A percentile compares a stretch with the other conserved stretches of the same genome.
phyloP scores from a whole-genome alignment of 352 stramenopile species.

The Hyaloperonospora brassicae region DNA sequence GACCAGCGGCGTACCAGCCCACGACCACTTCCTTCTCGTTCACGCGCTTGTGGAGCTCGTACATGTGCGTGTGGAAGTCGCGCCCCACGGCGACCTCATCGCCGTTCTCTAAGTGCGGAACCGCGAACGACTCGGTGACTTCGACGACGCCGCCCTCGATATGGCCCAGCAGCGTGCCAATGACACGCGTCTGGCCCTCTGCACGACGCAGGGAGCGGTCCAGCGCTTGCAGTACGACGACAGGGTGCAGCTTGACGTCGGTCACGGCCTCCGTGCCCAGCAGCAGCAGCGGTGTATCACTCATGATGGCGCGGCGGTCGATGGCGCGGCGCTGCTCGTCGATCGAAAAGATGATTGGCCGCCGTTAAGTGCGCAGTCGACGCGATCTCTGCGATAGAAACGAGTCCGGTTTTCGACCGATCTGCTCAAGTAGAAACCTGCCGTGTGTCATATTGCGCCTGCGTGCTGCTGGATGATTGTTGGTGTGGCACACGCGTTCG shows the following conservation, averaged over 20 bases:
- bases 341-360: background rate
- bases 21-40: conserved; percentile 94
- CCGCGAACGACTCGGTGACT: conserved; percentile 94
- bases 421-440: too few species aligned
- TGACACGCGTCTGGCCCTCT: conserved; percentile 91
- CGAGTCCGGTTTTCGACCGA: too few species aligned
- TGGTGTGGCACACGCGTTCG: too few species aligned
- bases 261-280: conserved; percentile 76
- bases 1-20: conserved; percentile 92
- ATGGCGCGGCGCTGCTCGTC: background rate
- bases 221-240: conserved; percentile 95
- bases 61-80: conserved; percentile 97
- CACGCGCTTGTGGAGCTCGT: conserved; percentile 90
- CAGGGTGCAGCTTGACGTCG: conserved; percentile 88
- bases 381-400: too few species aligned
- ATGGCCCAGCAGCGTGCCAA: conserved; percentile 93
- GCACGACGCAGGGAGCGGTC: conserved; percentile 93
- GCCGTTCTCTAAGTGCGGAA: conserved; percentile 93
- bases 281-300: conserved; percentile 49
- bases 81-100: conserved; percentile 96
- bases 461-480: too few species aligned
- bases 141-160: conserved; percentile 82
- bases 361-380: conserved; percentile 3
- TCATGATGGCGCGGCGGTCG: conserved; percentile 16
- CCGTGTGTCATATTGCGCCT: too few species aligned